Evolutionary conservation across 1,139 yeast species (phyloP).

Genomic region (Nematodospora anomalae): DNA sequence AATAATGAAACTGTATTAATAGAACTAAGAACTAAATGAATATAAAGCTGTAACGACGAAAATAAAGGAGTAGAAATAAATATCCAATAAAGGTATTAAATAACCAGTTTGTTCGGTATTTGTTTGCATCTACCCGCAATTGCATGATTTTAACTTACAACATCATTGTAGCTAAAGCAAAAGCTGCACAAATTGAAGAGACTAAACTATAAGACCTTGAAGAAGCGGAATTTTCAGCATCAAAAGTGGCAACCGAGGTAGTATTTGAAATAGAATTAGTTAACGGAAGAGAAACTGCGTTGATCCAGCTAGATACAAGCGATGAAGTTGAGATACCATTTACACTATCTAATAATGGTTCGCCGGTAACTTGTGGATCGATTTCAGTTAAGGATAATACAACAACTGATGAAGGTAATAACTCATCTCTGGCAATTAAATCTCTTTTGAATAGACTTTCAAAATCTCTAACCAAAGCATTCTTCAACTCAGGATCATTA

Average conservation of each 20-base stretch:
- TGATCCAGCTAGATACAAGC: conserved; percentile 1
- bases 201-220: conserved; percentile 9
- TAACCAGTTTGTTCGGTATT: no score
- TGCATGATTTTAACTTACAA: no score
- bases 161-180: conserved; percentile 15
- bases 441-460: conserved; percentile 11
- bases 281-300: background rate
- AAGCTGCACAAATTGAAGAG: conserved; percentile 13
- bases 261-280: conserved; percentile 1
- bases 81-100: background rate
- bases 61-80: background rate
- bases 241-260: conserved; percentile 6
- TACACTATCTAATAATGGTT: conserved; percentile 3
- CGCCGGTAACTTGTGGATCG: background rate
- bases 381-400: background rate
- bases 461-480: conserved; percentile 19
- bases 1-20: background rate
- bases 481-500: conserved; percentile 24
- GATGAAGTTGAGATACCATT: no score
- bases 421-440: conserved; percentile 9
- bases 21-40: background rate
- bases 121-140: no score
- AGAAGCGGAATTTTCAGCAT: conserved; percentile 12
- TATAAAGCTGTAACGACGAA: background rate
- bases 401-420: background rate